Evolutionary conservation across 345 rosid genomes (phyloP), one percentile per base, ranked within the genome.

Genomic region (Zanthoxylum bungeanum): DNA sequence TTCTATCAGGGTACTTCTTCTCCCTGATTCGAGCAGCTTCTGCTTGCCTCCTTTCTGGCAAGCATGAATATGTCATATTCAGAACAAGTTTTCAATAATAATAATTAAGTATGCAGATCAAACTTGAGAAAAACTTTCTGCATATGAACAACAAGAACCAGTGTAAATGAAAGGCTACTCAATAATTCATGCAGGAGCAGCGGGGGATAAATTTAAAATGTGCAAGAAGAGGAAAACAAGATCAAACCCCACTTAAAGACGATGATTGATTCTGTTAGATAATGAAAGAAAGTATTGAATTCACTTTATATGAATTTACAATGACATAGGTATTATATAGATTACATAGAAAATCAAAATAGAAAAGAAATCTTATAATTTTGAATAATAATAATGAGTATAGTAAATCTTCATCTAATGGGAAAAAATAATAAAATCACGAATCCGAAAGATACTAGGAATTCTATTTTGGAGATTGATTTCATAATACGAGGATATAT

Each of bases 1-100:
- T 86, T 82, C 90, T 86, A 63, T 86, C 90, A 17, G 90, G 90
- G n/a, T n/a, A n/a, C n/a, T n/a, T n/a, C n/a, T n/a, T n/a, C n/a
- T n/a, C n/a, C n/a, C n/a, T n/a, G n/a, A 86, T 86, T 44, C 88
- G 88, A 27, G 77, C 78, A 50, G 90, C 81, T 77, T 86, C 90
- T 0, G 90, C 88, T 77, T 86, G 90, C 82, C 90, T 82, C 83
- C 88, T 84, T 61, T 86, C 90, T 86, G 80, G 28, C 24, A 51
- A 7, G 47, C 11, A 69, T 21, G 44, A 7, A 12, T 14, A 55
- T 1, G 10, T 31, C 12, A 28, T 14, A 34, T n/a, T 59, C 10
- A 56, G 16, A 19, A 40, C 64, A 62, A 74, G 44, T n/a, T n/a
- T 44, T n/a, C n/a, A n/a, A 42, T 55, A 37, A 66, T 39, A 73